Conservation (phyloP, 1,139 yeast species). For the Debaryomycetaceae sp. region DNA sequence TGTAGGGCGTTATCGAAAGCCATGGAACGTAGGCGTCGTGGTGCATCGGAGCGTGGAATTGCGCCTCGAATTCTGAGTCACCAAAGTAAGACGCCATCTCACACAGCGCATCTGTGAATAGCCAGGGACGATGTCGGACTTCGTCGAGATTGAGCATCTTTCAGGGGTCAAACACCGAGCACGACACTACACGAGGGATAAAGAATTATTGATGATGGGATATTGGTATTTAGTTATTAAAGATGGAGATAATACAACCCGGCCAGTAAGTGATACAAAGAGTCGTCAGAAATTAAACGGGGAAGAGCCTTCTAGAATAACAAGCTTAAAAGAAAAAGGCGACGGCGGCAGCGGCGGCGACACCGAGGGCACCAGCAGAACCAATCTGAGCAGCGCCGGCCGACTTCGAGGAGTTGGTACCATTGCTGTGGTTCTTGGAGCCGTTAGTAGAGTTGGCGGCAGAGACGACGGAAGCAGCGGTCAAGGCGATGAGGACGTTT, state of each 20-base stretch:
- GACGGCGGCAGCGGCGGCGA: conserved; percentile 10
- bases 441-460: conserved; percentile 28
- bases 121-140: too few species aligned
- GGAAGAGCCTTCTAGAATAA: conserved; percentile 1
- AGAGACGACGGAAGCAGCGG: conserved; percentile 32
- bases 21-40: too few species aligned
- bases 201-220: conserved; percentile 1
- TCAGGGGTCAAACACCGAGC: too few species aligned
- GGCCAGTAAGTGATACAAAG: not conserved
- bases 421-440: conserved; percentile 19
- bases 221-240: not conserved
- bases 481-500: conserved; percentile 30
- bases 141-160: too few species aligned
- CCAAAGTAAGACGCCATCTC: too few species aligned
- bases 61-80: too few species aligned
- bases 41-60: too few species aligned
- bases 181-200: conserved; percentile 1
- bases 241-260: not conserved
- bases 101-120: too few species aligned
- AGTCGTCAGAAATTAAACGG: not conserved
- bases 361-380: conserved; percentile 9
- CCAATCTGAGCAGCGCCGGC: conserved; percentile 8
- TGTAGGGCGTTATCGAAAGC: too few species aligned
- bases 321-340: conserved; percentile 9
- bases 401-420: conserved; percentile 11